phyloP scores from a whole-genome alignment of 1,284 basidiomycete species.

The Schizophyllum commune region DNA sequence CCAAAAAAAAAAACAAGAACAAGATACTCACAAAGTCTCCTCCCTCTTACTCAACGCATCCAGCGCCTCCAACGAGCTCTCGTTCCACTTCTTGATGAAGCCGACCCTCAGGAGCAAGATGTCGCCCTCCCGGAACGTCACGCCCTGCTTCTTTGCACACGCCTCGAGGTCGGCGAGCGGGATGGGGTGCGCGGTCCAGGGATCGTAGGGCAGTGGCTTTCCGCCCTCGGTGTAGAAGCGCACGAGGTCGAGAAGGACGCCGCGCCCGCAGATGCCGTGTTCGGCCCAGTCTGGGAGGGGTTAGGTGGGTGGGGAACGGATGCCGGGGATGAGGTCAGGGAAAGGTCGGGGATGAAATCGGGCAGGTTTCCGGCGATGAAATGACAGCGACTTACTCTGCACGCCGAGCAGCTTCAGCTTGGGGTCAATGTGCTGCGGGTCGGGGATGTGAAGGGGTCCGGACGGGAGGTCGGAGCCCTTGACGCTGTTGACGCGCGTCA shows the following conservation, averaged over 20 bases:
- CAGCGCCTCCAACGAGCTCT: slow-evolving; percentile 37
- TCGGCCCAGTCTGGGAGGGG: slow-evolving; percentile 54
- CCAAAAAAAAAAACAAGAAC: slow-evolving; percentile 2
- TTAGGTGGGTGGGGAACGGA: background rate
- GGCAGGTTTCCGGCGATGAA: background rate
- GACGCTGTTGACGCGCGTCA: slow-evolving; percentile 1
- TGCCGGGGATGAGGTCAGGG: slow-evolving; percentile 5
- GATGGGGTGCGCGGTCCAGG: slow-evolving; percentile 53
- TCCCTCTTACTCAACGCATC: slow-evolving; percentile 33
- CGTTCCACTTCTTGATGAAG: slow-evolving; percentile 55
- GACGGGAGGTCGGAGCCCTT: slow-evolving; percentile 28
- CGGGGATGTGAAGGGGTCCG: slow-evolving; percentile 40
- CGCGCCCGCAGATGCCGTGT: slow-evolving; percentile 68
- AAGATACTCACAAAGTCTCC: slow-evolving; percentile 42
- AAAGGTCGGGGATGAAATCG: slow-evolving; percentile 6
- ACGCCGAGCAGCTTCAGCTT: slow-evolving; percentile 49
- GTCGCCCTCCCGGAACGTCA: slow-evolving; percentile 51
- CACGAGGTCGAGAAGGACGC: slow-evolving; percentile 62
- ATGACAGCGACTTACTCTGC: slow-evolving; percentile 40
- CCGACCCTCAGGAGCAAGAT: slow-evolving; percentile 58
- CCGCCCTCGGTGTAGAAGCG: slow-evolving; percentile 39
- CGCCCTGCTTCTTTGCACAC: slow-evolving; percentile 54
- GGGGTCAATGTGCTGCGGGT: slow-evolving; percentile 44
- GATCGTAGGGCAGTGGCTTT: slow-evolving; percentile 48
- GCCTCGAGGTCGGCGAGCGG: slow-evolving; percentile 50